phyloP scores from a whole-genome alignment of 163 green algal species.

The Scenedesmus sp. region DNA sequence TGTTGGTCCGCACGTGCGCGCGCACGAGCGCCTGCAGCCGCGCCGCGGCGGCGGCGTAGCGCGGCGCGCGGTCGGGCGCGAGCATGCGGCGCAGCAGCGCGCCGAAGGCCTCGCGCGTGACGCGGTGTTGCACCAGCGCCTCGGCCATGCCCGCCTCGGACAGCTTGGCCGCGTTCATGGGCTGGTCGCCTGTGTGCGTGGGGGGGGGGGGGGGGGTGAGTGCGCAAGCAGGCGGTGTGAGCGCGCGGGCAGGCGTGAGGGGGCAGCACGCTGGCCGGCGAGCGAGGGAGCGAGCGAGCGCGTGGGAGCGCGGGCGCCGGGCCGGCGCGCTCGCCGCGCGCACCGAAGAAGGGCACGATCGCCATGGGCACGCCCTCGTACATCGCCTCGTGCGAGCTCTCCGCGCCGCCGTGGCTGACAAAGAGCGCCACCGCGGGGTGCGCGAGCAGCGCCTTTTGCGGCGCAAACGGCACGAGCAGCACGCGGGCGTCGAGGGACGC shows the following conservation, averaged over 20 bases:
- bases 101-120: background rate
- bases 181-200: conserved; percentile 24
- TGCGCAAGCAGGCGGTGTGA: background rate
- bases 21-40: conserved; percentile 12
- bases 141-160: conserved; percentile 14
- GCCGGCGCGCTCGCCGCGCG: background rate
- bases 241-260: background rate
- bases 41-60: conserved; percentile 4
- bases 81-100: conserved; percentile 6
- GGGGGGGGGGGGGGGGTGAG: background rate
- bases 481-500: background rate
- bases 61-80: background rate
- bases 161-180: conserved; percentile 32
- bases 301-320: background rate
- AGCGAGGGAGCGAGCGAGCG: background rate
- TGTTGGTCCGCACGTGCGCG: background rate
- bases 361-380: conserved; percentile 33
- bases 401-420: conserved; percentile 39
- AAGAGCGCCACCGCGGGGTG: conserved; percentile 30
- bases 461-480: conserved; percentile 41
- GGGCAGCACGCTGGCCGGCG: background rate
- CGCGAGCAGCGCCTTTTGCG: conserved; percentile 26
- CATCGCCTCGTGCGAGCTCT: conserved; percentile 32
- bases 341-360: conserved; percentile 32
- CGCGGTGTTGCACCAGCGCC: background rate